A percentile compares a stretch with the other conserved stretches of the same genome.
Conservation (phyloP, 169 alveolate genomes). For the Plasmodium falciparum region DNA sequence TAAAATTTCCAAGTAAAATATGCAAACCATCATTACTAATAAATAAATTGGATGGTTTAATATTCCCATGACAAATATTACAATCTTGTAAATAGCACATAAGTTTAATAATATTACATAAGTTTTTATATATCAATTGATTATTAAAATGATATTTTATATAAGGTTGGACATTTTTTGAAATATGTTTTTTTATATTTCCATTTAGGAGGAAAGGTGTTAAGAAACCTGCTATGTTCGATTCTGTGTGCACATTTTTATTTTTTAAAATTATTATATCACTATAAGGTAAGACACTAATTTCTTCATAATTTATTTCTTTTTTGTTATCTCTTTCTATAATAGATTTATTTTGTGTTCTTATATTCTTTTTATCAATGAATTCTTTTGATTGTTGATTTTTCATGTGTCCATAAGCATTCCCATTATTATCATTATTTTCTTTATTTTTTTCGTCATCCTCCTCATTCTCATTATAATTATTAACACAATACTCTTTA, state of each 20-base stretch:
- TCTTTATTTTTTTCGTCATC: not conserved
- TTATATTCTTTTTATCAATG: not conserved
- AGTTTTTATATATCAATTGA: constrained; percentile 12
- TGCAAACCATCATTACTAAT: constrained; percentile 42
- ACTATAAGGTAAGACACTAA: constrained; percentile 46
- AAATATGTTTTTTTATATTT: constrained; percentile 18
- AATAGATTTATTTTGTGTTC: not conserved
- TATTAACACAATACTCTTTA: constrained; percentile 16
- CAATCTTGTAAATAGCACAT: constrained; percentile 45
- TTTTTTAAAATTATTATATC: constrained; percentile 41
- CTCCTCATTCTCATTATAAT: not conserved
- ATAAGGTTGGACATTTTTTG: constrained; percentile 28
- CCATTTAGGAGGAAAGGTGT: constrained; percentile 67
- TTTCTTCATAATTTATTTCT: constrained; percentile 27
- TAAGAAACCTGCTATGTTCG: constrained; percentile 41
- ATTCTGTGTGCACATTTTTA: not conserved
- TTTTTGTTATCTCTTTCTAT: not conserved
- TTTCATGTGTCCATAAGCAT: not conserved
- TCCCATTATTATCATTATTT: not conserved
- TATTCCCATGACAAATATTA: constrained; percentile 45
- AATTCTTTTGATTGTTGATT: not conserved
- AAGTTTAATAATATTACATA: constrained; percentile 45
- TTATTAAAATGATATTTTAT: constrained; percentile 28
- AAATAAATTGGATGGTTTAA: constrained; percentile 50
- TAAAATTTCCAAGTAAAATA: constrained; percentile 50